These are phyloP conservation scores for Penicillium simplicissimum DNA, from an alignment of 495 filamentous ascomycete genomes.

Conservation along the genomic window DNA sequence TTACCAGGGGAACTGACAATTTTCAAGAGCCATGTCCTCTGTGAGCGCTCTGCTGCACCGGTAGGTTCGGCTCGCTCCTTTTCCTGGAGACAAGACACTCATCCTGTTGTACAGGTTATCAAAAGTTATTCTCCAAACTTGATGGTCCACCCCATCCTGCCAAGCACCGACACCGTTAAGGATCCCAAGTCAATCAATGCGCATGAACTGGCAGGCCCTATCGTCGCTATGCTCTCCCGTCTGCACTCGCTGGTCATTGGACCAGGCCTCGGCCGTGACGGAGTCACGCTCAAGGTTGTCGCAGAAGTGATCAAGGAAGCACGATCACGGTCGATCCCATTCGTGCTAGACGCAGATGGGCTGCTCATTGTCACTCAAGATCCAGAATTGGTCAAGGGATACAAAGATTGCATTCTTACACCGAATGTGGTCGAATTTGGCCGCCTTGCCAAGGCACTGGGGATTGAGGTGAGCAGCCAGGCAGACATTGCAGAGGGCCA, in stretches of 20 bases:
- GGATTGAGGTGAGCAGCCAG: conserved; percentile 53
- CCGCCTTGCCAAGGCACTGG: conserved; percentile 69
- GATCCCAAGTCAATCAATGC: conserved; percentile 47
- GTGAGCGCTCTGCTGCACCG: conserved; percentile 80
- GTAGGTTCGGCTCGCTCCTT: conserved; percentile 21
- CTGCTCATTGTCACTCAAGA: conserved; percentile 71
- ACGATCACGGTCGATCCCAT: conserved; percentile 67
- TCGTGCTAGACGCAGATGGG: conserved; percentile 93
- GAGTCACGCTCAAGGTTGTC: conserved; percentile 85
- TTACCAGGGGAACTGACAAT: conserved; percentile 10
- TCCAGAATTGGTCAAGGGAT: conserved; percentile 78
- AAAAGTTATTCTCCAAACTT: conserved; percentile 98
- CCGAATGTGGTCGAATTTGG: conserved; percentile 95
- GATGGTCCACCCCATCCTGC: conserved; percentile 97
- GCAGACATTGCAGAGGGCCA: conserved; percentile 43
- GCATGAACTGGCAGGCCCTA: conserved; percentile 62
- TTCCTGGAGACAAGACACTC: neutral
- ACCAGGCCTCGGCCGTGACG: conserved; percentile 86
- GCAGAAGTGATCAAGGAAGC: conserved; percentile 79
- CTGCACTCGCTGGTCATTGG: conserved; percentile 94
- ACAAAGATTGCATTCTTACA: conserved; percentile 82
- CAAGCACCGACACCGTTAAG: conserved; percentile 57
- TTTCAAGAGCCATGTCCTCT: conserved; percentile 88
- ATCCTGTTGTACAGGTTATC: conserved; percentile 58
- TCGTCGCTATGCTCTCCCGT: conserved; percentile 78